Evolutionary conservation across 1,139 yeast genomes (phyloP).

Genomic region (Debaryomyces robertsiae): DNA sequence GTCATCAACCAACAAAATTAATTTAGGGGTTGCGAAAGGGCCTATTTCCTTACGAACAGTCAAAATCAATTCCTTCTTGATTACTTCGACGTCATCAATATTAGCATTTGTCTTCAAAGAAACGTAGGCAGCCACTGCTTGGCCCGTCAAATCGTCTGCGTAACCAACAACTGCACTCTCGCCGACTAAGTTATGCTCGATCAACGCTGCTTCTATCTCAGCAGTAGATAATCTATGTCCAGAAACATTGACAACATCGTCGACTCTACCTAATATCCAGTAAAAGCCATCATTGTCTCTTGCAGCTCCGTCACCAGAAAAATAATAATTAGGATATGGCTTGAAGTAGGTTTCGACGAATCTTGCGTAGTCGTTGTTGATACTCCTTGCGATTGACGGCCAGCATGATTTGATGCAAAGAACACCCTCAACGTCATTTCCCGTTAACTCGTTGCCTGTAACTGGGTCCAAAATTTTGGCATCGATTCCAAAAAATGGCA

Average conservation of each 20-base stretch:
- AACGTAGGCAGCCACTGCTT: constrained; percentile 82
- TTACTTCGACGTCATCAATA: constrained; percentile 50
- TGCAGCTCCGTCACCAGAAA: constrained; percentile 84
- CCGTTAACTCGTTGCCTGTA: constrained; percentile 64
- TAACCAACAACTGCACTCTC: constrained; percentile 82
- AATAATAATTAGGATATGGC: constrained; percentile 70
- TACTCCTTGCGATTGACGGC: constrained; percentile 81
- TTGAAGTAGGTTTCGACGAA: constrained; percentile 71
- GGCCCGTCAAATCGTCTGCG: constrained; percentile 80
- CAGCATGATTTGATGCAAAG: constrained; percentile 69
- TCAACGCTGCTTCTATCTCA: constrained; percentile 77
- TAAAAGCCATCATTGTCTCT: constrained; percentile 75
- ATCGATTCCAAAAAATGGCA: constrained; percentile 76
- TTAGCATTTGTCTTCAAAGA: constrained; percentile 54
- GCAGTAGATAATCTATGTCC: constrained; percentile 83
- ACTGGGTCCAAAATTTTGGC: constrained; percentile 73
- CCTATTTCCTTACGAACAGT: constrained; percentile 82
- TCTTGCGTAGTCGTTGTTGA: constrained; percentile 68
- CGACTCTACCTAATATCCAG: constrained; percentile 83
- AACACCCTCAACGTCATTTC: constrained; percentile 72
- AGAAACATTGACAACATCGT: constrained; percentile 79
- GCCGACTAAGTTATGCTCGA: constrained; percentile 69
- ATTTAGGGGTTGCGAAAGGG: constrained; percentile 82
- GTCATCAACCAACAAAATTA: constrained; percentile 70
- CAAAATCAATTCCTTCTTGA: constrained; percentile 67